Conservation (phyloP, 2,329 filamentous ascomycete genomes). For the Cytospora chrysosperma region DNA sequence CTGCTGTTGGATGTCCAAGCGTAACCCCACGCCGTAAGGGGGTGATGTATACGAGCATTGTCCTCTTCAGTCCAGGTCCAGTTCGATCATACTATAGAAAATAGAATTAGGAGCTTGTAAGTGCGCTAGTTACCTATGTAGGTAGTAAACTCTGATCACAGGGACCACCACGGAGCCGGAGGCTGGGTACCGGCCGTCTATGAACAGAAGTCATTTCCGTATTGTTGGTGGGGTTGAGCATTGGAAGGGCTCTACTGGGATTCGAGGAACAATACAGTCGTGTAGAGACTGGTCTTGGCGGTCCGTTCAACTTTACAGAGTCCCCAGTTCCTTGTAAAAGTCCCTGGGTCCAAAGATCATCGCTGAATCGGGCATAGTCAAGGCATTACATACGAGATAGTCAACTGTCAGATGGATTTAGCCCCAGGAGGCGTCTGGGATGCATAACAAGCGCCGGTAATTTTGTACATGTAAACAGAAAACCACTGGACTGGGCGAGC, state of each 20-base stretch:
- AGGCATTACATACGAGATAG: not conserved
- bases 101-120: not conserved
- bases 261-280: not conserved
- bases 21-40: not conserved
- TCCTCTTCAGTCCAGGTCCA: not conserved
- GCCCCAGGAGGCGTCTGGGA: not conserved
- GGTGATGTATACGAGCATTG: not conserved
- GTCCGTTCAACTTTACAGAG: not conserved
- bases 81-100: not conserved
- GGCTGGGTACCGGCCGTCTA: not conserved
- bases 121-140: not conserved
- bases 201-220: slow-evolving; percentile 7
- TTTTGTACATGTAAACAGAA: not conserved
- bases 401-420: not conserved
- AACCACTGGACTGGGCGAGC: too few species aligned
- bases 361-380: not conserved
- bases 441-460: not conserved
- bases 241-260: not conserved
- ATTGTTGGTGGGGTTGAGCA: not conserved
- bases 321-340: not conserved
- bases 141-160: not conserved
- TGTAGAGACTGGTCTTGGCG: not conserved
- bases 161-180: not conserved
- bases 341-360: not conserved
- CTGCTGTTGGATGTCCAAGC: not conserved